Evolutionary conservation across 2,329 filamentous ascomycete genomes (phyloP).

Genomic region (Leptographium procerum): DNA sequence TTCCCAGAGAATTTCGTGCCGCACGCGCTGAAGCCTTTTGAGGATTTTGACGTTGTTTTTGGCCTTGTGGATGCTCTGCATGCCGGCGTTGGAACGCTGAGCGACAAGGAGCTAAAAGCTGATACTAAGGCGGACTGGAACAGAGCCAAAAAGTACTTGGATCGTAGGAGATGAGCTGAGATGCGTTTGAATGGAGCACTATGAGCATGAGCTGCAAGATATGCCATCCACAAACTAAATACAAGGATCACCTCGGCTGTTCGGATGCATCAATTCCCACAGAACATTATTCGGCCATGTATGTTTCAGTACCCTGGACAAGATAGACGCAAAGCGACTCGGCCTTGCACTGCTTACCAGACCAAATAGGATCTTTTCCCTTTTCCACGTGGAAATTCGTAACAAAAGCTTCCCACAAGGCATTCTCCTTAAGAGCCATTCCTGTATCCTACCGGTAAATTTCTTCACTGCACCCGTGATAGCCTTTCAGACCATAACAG

Average conservation of each 20-base stretch:
- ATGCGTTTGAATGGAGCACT: no score
- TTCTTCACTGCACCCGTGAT: neutral
- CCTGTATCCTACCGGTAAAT: neutral
- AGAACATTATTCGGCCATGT: no score
- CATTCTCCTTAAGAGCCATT: neutral
- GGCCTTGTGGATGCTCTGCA: constrained; percentile 48
- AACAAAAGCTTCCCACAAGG: neutral
- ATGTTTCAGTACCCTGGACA: no score
- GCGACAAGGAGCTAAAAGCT: constrained; percentile 32
- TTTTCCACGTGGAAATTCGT: no score
- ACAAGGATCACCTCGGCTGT: no score
- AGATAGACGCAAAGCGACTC: no score
- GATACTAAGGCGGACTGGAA: constrained; percentile 41
- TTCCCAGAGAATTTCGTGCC: constrained; percentile 47
- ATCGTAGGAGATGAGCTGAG: constrained; percentile 11
- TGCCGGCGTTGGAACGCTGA: constrained; percentile 43
- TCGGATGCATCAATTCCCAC: no score
- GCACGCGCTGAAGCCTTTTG: constrained; percentile 43
- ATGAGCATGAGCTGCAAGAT: neutral
- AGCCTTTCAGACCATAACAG: neutral
- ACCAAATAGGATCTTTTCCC: no score
- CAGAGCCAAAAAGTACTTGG: constrained; percentile 42
- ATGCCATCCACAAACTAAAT: no score
- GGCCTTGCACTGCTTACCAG: no score
- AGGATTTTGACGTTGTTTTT: constrained; percentile 47